Percentiles rank a stretch among this genome's conserved stretches.
Evolutionary conservation across 78 protist species (phyloP).

Genomic region (Acrasis kona): DNA sequence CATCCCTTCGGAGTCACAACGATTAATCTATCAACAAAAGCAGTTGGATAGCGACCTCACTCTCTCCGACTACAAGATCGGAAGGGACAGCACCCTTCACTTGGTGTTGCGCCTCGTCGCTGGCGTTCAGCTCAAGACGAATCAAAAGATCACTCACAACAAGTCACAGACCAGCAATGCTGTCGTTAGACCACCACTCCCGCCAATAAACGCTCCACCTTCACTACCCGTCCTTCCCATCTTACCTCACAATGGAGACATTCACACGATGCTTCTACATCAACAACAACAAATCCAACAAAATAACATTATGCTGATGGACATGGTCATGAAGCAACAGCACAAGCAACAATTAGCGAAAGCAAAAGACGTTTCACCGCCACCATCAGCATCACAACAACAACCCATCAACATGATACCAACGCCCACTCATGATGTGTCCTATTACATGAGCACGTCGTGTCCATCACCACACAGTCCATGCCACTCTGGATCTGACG

Average conservation of each 20-base stretch:
- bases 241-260: too few relatives aligned
- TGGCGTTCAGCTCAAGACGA: constrained; percentile 43
- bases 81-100: constrained; percentile 74
- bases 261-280: too few relatives aligned
- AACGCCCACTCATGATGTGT: too few relatives aligned
- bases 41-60: not conserved
- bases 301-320: too few relatives aligned
- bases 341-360: too few relatives aligned
- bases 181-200: not conserved
- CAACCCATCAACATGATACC: not conserved
- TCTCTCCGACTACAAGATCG: constrained; percentile 77
- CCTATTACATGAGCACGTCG: not conserved
- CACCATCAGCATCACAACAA: not conserved
- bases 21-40: not conserved
- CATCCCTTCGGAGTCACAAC: not conserved
- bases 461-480: too few relatives aligned
- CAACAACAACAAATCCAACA: too few relatives aligned
- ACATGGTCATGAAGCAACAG: too few relatives aligned
- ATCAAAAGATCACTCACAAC: too few relatives aligned
- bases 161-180: not conserved
- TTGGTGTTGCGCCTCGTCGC: constrained; percentile 92
- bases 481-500: too few relatives aligned
- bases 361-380: not conserved
- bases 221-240: too few relatives aligned
- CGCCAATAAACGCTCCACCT: too few relatives aligned